Evolutionary conservation across 768 basidiomycete genomes (phyloP), one percentile per base, ranked within the genome.

Genomic region (Cyclocybe aegerita): DNA sequence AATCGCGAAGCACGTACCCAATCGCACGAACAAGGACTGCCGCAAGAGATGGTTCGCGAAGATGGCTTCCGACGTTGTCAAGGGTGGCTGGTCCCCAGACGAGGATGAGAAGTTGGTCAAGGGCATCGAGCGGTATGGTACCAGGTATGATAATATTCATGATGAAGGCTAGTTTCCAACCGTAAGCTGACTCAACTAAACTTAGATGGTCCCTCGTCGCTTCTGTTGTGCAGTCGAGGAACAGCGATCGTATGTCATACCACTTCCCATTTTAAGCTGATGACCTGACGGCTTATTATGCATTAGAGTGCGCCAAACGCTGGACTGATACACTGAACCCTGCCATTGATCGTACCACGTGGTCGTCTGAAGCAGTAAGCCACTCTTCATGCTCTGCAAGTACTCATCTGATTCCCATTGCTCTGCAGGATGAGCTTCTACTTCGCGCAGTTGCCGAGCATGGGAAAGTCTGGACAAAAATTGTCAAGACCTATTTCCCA

Each of bases 291-390:
- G 50, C 48, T 49, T 47, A 55, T 33, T 43, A 46, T 17, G 40
- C 45, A 42, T 39, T 54, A 80, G 81, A 83, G 68, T 83, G 80
- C 56, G 79, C 81, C 32, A 83, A 82, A 58, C 78, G 80, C 9
- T 83, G 81, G 81, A 79, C 78, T 11, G 81, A 83, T 61, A 81
- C 81, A 7, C 63, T 83, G 30, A 82, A 82, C 60, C 81, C 81
- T 48, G 76, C 77, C 34, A 83, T 83, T 49, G 81, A 83, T 60
- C 70, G 79, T 34, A 81, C 79, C 7, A 76, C 76, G n/a, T 83
- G 81, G 81, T 74, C 79, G 12, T 63, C 77, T 30, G 79, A 81
- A 57, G 71, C 76, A 49, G 80, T 79, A 59, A 56, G 75, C 58
- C 10, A 37, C 15, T 40, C 30, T 29, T 10, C 37, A 32, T 45